Evolutionary conservation across 129 eudicot genomes (phyloP), one percentile per base, ranked within the genome.

Genomic region (Centaurea solstitialis): DNA sequence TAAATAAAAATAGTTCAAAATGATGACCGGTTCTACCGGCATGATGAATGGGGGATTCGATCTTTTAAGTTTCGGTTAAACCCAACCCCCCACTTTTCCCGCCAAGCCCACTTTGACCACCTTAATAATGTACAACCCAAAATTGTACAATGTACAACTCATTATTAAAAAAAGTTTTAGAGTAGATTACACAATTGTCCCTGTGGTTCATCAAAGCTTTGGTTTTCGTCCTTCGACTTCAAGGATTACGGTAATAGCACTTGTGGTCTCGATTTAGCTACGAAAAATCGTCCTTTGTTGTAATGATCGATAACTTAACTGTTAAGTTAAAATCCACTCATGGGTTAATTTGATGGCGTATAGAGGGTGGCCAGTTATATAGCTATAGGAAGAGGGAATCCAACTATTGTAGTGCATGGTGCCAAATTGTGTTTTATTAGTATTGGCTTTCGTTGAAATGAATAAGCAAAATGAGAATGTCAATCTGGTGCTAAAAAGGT

Each of bases 21-120:
- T 70, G 82, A 83, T 62, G 86, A 83, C 81, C 86, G 86, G 86
- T 77, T 83, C 82, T 83, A 83, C 30, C 86, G 86, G 86, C 86
- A 83, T 77, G 81, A 83, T 83, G 77, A 77, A 77, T 53, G 86
- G 86, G 82, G 40, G 73, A 57, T 43, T 70, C 85, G 74, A 82
- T 79, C 74, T 59, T 77, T 41, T 76, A 70, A 78, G 78, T 71
- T 83, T 71, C 82, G 65, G 86, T 83, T 83, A 76, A 71, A 43
- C 67, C 18, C 66, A 83, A 64, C 37, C 76, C 50, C n/a, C 86
- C 86, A 37, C 57, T 76, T 83, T 83, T 83, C 86, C 86, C 86
- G 82, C 86, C 86, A 83, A 65, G 37, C 22, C 8, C 1, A 18
- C 76, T 82, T 82, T 82, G 86, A 82, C 86, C 30, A 62, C 30